These are phyloP conservation scores for Calycina herbarum DNA, from an alignment of 2,329 filamentous ascomycete species.

Conservation along the genomic window DNA sequence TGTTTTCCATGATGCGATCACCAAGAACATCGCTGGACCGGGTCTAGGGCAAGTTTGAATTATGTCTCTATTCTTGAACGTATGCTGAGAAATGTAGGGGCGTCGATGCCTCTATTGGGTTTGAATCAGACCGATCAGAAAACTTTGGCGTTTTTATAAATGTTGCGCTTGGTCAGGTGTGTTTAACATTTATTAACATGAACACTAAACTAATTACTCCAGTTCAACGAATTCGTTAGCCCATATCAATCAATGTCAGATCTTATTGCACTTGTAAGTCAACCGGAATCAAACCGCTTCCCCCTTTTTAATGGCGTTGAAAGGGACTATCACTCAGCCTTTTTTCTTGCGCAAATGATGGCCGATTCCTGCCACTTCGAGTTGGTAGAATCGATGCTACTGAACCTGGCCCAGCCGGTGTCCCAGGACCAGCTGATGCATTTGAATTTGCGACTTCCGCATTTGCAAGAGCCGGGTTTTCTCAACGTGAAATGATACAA, in stretches of 20 bases:
- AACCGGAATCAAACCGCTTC: too few species aligned
- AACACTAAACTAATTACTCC: background rate
- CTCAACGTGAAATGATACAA: slow-evolving; percentile 25
- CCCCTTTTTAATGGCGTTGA: too few species aligned
- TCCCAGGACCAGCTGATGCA: slow-evolving; percentile 22
- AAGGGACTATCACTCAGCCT: slow-evolving; percentile 6
- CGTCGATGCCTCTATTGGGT: slow-evolving; percentile 46
- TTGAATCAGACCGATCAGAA: slow-evolving; percentile 24
- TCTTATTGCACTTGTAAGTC: slow-evolving; percentile 24
- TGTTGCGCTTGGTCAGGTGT: slow-evolving; percentile 16
- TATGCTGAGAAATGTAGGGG: slow-evolving; percentile 38
- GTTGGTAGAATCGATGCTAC: slow-evolving; percentile 36
- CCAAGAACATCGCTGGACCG: slow-evolving; percentile 43
- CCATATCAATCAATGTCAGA: slow-evolving; percentile 23
- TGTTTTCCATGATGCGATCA: slow-evolving; percentile 62
- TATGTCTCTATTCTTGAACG: background rate
- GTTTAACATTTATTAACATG: too few species aligned
- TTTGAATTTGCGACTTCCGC: slow-evolving; percentile 17
- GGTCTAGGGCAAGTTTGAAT: slow-evolving; percentile 17
- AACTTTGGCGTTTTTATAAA: slow-evolving; percentile 50
- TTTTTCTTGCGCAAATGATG: slow-evolving; percentile 14
- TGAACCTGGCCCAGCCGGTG: slow-evolving; percentile 24
- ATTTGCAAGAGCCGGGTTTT: slow-evolving; percentile 30
- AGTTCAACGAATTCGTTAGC: slow-evolving; percentile 5
- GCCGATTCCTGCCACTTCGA: slow-evolving; percentile 22